Conservation (phyloP, 2,329 filamentous ascomycete genomes). For the Stachybotrys chartarum region DNA sequence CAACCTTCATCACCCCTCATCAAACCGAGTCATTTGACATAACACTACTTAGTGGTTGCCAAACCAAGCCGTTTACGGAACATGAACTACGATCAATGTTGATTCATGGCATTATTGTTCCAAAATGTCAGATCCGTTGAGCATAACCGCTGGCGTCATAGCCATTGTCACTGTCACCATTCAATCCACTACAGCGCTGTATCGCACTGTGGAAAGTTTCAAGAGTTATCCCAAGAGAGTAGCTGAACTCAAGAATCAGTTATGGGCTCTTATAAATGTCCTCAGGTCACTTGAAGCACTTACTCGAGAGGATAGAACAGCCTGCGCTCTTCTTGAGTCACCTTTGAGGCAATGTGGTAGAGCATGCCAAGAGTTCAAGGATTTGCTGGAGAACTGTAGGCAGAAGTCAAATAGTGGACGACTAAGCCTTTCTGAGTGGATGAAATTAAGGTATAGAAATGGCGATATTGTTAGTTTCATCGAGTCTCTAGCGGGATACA, state of each 20-base stretch:
- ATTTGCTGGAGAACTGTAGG: not conserved
- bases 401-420: constrained; percentile 6
- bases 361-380: constrained; percentile 31
- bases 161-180: constrained; percentile 8
- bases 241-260: constrained; percentile 5
- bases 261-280: constrained; percentile 3
- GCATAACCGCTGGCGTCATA: constrained; percentile 3
- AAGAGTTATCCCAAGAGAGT: constrained; percentile 7
- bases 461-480: constrained; percentile 33
- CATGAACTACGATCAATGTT: too few relatives aligned
- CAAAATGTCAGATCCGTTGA: constrained; percentile 1
- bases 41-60: too few relatives aligned
- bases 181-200: constrained; percentile 10
- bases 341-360: constrained; percentile 32
- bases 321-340: constrained; percentile 12
- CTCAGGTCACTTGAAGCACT: constrained; percentile 2
- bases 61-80: too few relatives aligned
- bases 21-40: too few relatives aligned
- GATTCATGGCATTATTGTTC: not conserved
- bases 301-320: constrained; percentile 2
- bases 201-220: constrained; percentile 11
- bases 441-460: constrained; percentile 33
- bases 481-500: constrained; percentile 31
- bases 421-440: constrained; percentile 37
- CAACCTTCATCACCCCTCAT: too few relatives aligned